These are phyloP conservation scores for Fraxinus sp. DNA, from an alignment of 305 asterid species.

Conservation along the genomic window DNA sequence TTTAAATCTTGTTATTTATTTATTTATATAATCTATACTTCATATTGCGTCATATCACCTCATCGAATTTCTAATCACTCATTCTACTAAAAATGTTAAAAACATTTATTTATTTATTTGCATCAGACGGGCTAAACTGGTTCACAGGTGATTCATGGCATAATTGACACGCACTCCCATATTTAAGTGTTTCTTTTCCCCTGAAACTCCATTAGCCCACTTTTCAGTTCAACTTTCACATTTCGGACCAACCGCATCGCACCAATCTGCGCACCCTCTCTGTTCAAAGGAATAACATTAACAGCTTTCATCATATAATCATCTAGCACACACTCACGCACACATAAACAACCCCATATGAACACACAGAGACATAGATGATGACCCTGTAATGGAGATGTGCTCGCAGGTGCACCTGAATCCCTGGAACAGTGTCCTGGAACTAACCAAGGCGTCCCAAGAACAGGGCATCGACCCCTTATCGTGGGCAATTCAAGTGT, in stretches of 20 bases:
- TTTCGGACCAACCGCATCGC: conserved; percentile 36
- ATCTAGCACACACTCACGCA: neutral
- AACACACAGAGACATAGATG: conserved; percentile 25
- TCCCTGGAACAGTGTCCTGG: conserved; percentile 63
- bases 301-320: neutral
- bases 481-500: conserved; percentile 75
- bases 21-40: too few species aligned
- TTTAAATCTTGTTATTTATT: too few species aligned
- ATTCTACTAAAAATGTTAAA: too few species aligned
- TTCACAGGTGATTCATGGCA: neutral
- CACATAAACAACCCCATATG: conserved; percentile 6
- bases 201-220: conserved; percentile 21
- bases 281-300: conserved; percentile 9
- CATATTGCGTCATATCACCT: too few species aligned
- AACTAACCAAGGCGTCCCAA: conserved; percentile 70
- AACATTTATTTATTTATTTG: neutral
- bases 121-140: neutral
- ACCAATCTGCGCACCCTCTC: conserved; percentile 22
- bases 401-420: conserved; percentile 29
- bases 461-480: conserved; percentile 72
- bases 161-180: neutral
- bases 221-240: conserved; percentile 38
- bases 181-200: conserved; percentile 1
- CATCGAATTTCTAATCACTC: too few species aligned
- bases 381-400: conserved; percentile 48